Base-by-base conservation (phyloP, 192 early-diverging fungal genomes). In the Chytriomyces hyalinus region DNA sequence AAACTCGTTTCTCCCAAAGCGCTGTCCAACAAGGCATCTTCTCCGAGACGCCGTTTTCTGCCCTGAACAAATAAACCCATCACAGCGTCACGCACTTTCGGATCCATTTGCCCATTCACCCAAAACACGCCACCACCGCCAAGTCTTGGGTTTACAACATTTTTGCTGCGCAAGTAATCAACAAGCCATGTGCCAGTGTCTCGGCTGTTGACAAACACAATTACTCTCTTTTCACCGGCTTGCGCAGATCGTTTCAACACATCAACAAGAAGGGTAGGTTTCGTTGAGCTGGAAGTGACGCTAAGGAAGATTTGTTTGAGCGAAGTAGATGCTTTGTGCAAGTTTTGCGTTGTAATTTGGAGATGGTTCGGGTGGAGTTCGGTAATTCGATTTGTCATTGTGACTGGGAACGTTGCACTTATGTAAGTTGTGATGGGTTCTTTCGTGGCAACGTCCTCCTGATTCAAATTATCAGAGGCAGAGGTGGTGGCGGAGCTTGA, bases 141-240 rank as follows among this genome's bases (percentile, higher is more conserved):
- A 20, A 17, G 20, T 1, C 61, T 61, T 13, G 15, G 11, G 11
- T 26, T 6, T 13, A 64, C 57, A 36, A 69, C 43, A 15, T 47
- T 44, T 50, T 84, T 84, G 3, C 60, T 67, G 26, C 76, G 28
- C 60, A 84, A 67, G 26, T 62, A 68, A 15, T 78, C 76, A 15
- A 28, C 68, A n/a, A 80, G 53, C 47, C 64, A 70, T 65, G 76
- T 79, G 28, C 75, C 81, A 44, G 75, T 75, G 51, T 78, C 70
- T 7, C 84, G 70, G 15, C 84, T 92, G 80, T 97, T 97, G 83
- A 95, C 96, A 80, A 98, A 98, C 6, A 98, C 83, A 28, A 98
- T 82, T 6, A 93, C 87, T 49, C 92, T 89, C 72, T 88, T 87
- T 49, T 91, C 90, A 24, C 73, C 76, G 6, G 65, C 22, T 79